A percentile compares a stretch with the other conserved stretches of the same genome.
These are phyloP conservation scores for Jackrogersella multiformis DNA, from an alignment of 495 filamentous ascomycete species.

Conservation along the genomic window DNA sequence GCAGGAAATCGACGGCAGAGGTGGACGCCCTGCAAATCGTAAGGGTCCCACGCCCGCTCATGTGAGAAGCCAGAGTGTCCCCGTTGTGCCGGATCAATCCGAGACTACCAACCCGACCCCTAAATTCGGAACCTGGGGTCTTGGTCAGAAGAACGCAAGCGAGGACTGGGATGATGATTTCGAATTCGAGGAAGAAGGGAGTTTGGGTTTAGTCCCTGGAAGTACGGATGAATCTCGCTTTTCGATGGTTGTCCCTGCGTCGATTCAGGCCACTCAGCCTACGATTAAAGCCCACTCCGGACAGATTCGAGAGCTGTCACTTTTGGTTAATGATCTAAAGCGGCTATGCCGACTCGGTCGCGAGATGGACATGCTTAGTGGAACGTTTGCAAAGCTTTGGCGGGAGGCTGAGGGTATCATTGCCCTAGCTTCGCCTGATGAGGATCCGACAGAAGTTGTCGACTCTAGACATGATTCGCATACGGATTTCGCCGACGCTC, in stretches of 20 bases:
- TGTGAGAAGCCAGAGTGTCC: slow-evolving; percentile 95
- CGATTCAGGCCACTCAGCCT: slow-evolving; percentile 85
- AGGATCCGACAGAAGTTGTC: slow-evolving; percentile 65
- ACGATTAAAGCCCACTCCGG: slow-evolving; percentile 87
- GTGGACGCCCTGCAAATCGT: slow-evolving; percentile 76
- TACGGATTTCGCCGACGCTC: slow-evolving; percentile 52
- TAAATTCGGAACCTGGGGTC: slow-evolving; percentile 89
- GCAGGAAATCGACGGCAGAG: slow-evolving; percentile 75
- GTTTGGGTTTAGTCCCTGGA: slow-evolving; percentile 50
- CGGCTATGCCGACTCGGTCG: slow-evolving; percentile 81
- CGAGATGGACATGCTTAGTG: slow-evolving; percentile 70
- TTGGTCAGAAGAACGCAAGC: slow-evolving; percentile 82
- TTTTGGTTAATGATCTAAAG: slow-evolving; percentile 71
- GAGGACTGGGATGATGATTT: slow-evolving; percentile 91
- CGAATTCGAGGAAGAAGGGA: slow-evolving; percentile 68
- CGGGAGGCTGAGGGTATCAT: slow-evolving; percentile 90
- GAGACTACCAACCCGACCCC: slow-evolving; percentile 67
- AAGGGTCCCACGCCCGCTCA: slow-evolving; percentile 81
- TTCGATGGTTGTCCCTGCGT: slow-evolving; percentile 78
- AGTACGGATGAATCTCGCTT: slow-evolving; percentile 58
- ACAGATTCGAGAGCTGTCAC: slow-evolving; percentile 83
- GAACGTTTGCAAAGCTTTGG: slow-evolving; percentile 72
- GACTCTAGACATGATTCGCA: slow-evolving; percentile 46
- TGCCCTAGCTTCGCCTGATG: slow-evolving; percentile 82
- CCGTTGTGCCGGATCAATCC: slow-evolving; percentile 73